Conservation (phyloP, 805 yeast species). For the Suhomyces kilbournensis region DNA sequence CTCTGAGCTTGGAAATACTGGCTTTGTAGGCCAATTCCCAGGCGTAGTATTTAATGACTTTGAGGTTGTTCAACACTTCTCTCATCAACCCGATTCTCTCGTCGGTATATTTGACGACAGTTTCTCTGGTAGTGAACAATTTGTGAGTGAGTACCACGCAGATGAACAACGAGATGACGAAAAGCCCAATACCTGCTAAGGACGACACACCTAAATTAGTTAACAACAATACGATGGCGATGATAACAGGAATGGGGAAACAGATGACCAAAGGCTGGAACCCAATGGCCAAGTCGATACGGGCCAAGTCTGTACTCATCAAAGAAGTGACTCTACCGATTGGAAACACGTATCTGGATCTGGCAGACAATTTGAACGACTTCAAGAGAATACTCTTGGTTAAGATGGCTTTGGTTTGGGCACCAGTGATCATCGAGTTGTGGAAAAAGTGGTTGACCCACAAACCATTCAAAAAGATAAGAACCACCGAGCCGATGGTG, state of each 20-base stretch:
- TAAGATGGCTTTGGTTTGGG: conserved; percentile 37
- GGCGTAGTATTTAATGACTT: conserved; percentile 44
- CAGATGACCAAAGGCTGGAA: conserved; percentile 41
- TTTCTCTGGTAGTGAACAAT: conserved; percentile 35
- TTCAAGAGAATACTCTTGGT: conserved; percentile 39
- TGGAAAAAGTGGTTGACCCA: conserved; percentile 42
- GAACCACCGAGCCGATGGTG: conserved; percentile 62
- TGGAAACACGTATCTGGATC: conserved; percentile 33
- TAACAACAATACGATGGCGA: conserved; percentile 36
- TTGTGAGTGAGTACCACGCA: conserved; percentile 35
- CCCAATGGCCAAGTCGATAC: conserved; percentile 44
- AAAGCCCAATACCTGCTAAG: conserved; percentile 41
- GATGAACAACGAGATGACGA: conserved; percentile 30
- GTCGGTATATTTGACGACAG: conserved; percentile 39
- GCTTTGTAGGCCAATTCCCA: conserved; percentile 45
- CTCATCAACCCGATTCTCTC: conserved; percentile 41
- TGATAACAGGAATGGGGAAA: conserved; percentile 42
- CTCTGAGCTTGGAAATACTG: conserved; percentile 34
- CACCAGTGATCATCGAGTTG: conserved; percentile 42
- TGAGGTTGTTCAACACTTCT: conserved; percentile 39
- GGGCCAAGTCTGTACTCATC: conserved; percentile 42
- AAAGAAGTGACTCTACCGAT: conserved; percentile 40
- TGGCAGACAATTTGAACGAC: conserved; percentile 35
- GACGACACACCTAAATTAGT: conserved; percentile 38
- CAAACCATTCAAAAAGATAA: conserved; percentile 46